Evolutionary conservation across 257 asterid genomes (phyloP).

Genomic region (Solanum piurae): DNA sequence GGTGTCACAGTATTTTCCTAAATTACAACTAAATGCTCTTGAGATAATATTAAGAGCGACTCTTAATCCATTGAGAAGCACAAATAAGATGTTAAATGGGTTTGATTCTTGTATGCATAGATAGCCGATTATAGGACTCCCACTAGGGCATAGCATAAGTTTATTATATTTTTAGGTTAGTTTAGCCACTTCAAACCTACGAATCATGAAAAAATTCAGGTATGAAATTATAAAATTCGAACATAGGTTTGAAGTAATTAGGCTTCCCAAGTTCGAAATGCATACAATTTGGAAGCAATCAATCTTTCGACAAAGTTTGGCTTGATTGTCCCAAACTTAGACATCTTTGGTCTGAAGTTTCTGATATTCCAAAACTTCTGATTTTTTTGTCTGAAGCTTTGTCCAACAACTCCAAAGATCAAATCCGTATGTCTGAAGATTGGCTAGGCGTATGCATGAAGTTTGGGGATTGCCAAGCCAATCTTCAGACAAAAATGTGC

Average conservation of each 20-base stretch:
- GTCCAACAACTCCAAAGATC: not conserved
- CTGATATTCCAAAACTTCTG: not conserved
- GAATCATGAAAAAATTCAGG: not conserved
- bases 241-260: not conserved
- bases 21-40: no score
- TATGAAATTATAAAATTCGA: not conserved
- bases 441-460: not conserved
- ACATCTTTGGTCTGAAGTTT: not conserved
- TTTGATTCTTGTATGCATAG: not conserved
- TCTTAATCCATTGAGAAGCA: slow-evolving; percentile 25
- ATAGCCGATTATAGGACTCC: not conserved
- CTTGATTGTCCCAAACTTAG: not conserved
- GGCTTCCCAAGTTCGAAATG: not conserved
- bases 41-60: slow-evolving; percentile 32
- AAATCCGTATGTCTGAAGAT: not conserved
- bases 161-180: not conserved
- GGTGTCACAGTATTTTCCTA: not conserved
- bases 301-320: not conserved
- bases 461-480: not conserved
- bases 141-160: not conserved
- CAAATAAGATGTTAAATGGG: not conserved
- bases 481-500: not conserved
- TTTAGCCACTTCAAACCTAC: not conserved
- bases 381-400: not conserved
- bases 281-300: not conserved